A percentile compares a stretch with the other conserved stretches of the same genome.
Conservation (phyloP, 2,329 filamentous ascomycete genomes). For the Penicillium sp. region DNA sequence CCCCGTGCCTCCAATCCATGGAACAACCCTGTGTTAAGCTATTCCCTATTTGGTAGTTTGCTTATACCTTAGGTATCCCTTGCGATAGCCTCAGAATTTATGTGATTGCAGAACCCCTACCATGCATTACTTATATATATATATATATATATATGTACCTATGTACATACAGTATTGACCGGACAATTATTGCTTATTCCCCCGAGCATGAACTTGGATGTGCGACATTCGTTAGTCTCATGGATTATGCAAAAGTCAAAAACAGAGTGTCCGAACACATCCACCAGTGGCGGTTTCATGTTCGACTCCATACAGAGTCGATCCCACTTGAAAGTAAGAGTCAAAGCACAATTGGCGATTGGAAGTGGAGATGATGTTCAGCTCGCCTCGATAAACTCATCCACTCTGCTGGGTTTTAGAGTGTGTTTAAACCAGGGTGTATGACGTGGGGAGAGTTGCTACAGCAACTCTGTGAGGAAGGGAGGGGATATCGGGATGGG, state of each 20-base stretch:
- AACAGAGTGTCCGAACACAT: not conserved
- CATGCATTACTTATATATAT: not conserved
- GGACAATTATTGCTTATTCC: conserved; percentile 6
- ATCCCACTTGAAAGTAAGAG: not conserved
- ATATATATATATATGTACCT: not conserved
- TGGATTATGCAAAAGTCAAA: conserved; percentile 1
- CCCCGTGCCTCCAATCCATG: conserved; percentile 21
- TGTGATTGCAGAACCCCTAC: not conserved
- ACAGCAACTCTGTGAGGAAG: conserved; percentile 18
- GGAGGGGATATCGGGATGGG: conserved; percentile 2
- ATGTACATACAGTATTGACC: not conserved
- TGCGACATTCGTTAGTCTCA: conserved; percentile 6
- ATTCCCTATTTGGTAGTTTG: conserved; percentile 27
- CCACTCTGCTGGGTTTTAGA: not conserved
- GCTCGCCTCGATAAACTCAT: conserved; percentile 19
- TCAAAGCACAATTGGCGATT: not conserved
- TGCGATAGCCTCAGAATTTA: conserved; percentile 3
- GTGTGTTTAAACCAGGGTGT: conserved; percentile 12
- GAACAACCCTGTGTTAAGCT: conserved; percentile 6
- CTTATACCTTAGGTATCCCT: conserved; percentile 18
- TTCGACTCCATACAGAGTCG: not conserved
- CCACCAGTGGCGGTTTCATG: conserved; percentile 2
- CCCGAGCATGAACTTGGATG: not conserved
- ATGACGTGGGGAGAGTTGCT: conserved; percentile 28
- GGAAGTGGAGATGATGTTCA: conserved; percentile 19